These are phyloP conservation scores for Papilionanthe hybrid DNA, from an alignment of 116 monocot genomes.

Conservation along the genomic window DNA sequence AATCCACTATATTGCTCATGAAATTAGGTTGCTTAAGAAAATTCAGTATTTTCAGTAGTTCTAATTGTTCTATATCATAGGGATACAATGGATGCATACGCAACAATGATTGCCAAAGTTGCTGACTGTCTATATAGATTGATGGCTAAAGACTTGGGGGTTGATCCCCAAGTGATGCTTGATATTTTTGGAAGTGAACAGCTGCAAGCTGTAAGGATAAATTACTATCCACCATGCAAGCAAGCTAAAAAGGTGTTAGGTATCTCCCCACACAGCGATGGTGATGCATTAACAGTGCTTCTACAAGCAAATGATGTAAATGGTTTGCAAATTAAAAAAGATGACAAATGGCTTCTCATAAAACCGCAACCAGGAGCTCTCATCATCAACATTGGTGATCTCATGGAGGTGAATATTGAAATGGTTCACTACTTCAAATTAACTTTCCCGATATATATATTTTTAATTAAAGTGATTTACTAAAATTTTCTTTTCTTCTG, in stretches of 20 bases:
- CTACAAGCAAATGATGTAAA: constrained; percentile 24
- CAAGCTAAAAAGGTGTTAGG: constrained; percentile 21
- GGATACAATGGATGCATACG: constrained; percentile 12
- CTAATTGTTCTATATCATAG: constrained; percentile 2
- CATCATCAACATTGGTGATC: constrained; percentile 2
- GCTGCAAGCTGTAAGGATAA: constrained; percentile 23
- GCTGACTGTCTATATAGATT: not conserved
- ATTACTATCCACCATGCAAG: constrained; percentile 35
- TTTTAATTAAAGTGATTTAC: too few relatives aligned
- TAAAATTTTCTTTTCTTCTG: too few relatives aligned
- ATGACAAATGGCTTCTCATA: constrained; percentile 18
- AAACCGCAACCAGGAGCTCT: constrained; percentile 21
- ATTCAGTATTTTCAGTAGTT: too few relatives aligned
- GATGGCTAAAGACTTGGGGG: constrained; percentile 15
- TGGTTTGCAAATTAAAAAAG: constrained; percentile 25
- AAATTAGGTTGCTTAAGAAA: too few relatives aligned
- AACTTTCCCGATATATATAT: too few relatives aligned
- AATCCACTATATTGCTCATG: too few relatives aligned
- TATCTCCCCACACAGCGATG: constrained; percentile 27
- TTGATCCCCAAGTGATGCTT: constrained; percentile 3
- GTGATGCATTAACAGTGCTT: constrained; percentile 16
- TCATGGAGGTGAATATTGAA: not conserved
- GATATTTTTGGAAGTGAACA: constrained; percentile 9
- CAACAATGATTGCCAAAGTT: constrained; percentile 7
- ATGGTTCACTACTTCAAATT: too few relatives aligned